Evolutionary conservation across 2,329 filamentous ascomycete genomes (phyloP).

Genomic region (Alternaria hordeiaustralica): DNA sequence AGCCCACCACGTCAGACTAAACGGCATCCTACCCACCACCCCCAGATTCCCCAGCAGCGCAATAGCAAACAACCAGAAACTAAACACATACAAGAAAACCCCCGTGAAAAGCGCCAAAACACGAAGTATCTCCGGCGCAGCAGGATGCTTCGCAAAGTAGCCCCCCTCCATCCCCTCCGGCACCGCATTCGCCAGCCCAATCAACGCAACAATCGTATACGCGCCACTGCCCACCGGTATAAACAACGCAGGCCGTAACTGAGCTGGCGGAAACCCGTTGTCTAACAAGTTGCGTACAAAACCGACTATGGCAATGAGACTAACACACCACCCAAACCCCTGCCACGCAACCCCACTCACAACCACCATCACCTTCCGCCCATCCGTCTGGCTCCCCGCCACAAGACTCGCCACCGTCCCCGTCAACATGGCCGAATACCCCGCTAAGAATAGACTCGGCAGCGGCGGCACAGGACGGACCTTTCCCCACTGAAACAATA

Average conservation of each 20-base stretch:
- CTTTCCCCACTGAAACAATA: conserved; percentile 59
- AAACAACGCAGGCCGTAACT: conserved; percentile 71
- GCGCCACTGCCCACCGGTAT: conserved; percentile 74
- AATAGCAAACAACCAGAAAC: conserved; percentile 60
- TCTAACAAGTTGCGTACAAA: conserved; percentile 72
- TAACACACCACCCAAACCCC: conserved; percentile 70
- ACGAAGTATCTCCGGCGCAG: conserved; percentile 41
- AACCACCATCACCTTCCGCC: conserved; percentile 64
- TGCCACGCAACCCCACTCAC: conserved; percentile 71
- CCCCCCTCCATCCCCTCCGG: conserved; percentile 43
- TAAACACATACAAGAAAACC: conserved; percentile 69
- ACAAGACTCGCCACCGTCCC: conserved; percentile 73
- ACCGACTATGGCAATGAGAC: conserved; percentile 71
- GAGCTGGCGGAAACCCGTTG: conserved; percentile 63
- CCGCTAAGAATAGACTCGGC: conserved; percentile 73
- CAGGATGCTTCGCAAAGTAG: conserved; percentile 31
- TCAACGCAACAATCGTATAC: conserved; percentile 73
- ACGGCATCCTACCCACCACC: conserved; percentile 48
- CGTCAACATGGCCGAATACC: conserved; percentile 71
- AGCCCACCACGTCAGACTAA: conserved; percentile 66
- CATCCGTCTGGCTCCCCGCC: conserved; percentile 62
- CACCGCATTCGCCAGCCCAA: conserved; percentile 67
- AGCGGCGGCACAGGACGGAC: conserved; percentile 69
- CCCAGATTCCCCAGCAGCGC: conserved; percentile 37
- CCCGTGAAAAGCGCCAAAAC: conserved; percentile 52